Percentiles rank a stretch among this genome's conserved stretches.
These are phyloP conservation scores for Phaeosphaeria sp. DNA, from an alignment of 2,329 filamentous ascomycete genomes.

Conservation along the genomic window DNA sequence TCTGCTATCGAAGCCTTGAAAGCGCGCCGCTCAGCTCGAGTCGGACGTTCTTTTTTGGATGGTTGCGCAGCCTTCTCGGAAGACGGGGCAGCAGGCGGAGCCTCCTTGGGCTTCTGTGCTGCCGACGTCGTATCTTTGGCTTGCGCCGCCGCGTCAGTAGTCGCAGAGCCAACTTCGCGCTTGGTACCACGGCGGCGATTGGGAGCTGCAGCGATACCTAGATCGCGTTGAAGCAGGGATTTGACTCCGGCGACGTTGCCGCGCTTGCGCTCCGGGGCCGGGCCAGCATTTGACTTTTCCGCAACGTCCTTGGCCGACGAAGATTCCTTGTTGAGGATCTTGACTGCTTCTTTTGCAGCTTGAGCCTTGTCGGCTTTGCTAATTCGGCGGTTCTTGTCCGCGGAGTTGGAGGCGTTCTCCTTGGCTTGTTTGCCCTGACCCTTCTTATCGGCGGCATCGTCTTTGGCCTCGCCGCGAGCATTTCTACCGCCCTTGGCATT, in stretches of 20 bases:
- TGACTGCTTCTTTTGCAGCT: conserved; percentile 66
- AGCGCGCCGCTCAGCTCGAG: conserved; percentile 47
- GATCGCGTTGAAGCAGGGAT: conserved; percentile 67
- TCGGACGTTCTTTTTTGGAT: conserved; percentile 48
- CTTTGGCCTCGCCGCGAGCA: conserved; percentile 66
- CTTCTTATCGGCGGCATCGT: conserved; percentile 59
- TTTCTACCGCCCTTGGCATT: conserved; percentile 64
- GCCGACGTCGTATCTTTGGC: conserved; percentile 33
- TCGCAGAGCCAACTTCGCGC: conserved; percentile 37
- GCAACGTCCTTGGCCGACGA: conserved; percentile 36
- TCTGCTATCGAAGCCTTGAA: conserved; percentile 46
- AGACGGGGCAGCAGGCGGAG: conserved; percentile 18
- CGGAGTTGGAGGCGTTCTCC: conserved; percentile 32
- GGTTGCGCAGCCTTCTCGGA: conserved; percentile 36
- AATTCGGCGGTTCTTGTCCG: conserved; percentile 48
- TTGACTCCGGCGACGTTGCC: conserved; percentile 61
- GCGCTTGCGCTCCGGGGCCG: conserved; percentile 58
- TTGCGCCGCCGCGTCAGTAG: conserved; percentile 24
- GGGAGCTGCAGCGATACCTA: conserved; percentile 59
- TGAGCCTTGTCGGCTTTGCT: conserved; percentile 66
- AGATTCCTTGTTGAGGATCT: conserved; percentile 61
- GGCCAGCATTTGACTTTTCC: conserved; percentile 48
- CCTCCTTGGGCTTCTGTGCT: conserved; percentile 40
- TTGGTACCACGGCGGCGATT: conserved; percentile 51
- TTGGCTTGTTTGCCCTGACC: conserved; percentile 42